Conservation (phyloP, 2,329 filamentous ascomycete species). For the Fusarium phyllophilum region DNA sequence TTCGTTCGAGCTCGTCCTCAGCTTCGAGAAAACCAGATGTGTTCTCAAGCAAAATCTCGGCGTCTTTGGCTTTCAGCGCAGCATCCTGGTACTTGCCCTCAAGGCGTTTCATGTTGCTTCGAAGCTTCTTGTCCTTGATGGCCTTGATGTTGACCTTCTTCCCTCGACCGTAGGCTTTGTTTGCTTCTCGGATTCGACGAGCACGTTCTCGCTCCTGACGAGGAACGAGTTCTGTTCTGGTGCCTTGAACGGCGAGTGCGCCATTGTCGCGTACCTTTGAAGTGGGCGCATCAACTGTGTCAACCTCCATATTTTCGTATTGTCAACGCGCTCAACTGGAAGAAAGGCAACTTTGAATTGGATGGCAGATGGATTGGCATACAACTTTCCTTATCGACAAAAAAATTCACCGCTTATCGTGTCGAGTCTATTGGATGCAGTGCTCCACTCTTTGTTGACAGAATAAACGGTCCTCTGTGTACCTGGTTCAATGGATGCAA, state of each 20-base stretch:
- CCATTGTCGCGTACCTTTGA: constrained; percentile 60
- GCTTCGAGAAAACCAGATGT: constrained; percentile 86
- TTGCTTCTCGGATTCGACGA: constrained; percentile 68
- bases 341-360: constrained; percentile 16
- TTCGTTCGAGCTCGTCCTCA: constrained; percentile 87
- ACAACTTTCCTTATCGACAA: constrained; percentile 48
- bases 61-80: constrained; percentile 86
- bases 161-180: constrained; percentile 86
- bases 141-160: constrained; percentile 75
- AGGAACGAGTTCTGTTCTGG: constrained; percentile 62
- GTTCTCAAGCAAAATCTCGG: constrained; percentile 93
- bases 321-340: constrained; percentile 28
- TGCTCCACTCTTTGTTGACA: not conserved
- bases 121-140: constrained; percentile 90
- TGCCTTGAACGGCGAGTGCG: constrained; percentile 60
- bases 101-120: constrained; percentile 79
- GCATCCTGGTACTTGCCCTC: constrained; percentile 87
- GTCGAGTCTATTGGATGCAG: not conserved
- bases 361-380: constrained; percentile 32
- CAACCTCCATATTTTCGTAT: constrained; percentile 51
- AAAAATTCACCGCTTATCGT: constrained; percentile 41
- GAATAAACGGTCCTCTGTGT: not conserved
- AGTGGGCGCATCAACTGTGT: constrained; percentile 49
- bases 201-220: constrained; percentile 62
- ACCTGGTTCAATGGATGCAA: not conserved